Conservation (phyloP, 768 basidiomycete genomes). For the Termitomyces sp. region DNA sequence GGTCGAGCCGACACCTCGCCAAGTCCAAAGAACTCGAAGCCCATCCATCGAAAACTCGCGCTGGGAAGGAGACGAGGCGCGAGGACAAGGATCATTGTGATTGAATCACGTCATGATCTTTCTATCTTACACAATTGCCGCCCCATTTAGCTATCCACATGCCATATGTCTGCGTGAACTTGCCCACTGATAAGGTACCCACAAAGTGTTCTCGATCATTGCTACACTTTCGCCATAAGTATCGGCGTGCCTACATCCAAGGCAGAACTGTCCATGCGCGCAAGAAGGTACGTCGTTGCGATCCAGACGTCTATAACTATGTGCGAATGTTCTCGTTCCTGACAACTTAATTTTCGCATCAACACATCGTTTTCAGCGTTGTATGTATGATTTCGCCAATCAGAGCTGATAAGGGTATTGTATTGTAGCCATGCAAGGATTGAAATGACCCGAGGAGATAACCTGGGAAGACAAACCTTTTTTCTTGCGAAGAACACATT, state of each 20-base stretch:
- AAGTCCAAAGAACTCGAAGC: background rate
- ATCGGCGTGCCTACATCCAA: background rate
- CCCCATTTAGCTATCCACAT: background rate
- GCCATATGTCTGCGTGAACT: background rate
- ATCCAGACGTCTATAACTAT: background rate
- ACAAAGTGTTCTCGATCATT: background rate
- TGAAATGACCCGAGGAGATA: background rate
- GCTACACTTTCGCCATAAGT: background rate
- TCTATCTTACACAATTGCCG: background rate
- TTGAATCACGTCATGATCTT: background rate
- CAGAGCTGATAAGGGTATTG: background rate
- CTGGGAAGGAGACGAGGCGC: background rate
- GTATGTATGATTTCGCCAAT: background rate
- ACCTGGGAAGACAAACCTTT: background rate
- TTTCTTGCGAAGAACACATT: background rate
- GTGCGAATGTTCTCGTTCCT: background rate
- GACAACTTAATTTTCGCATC: background rate
- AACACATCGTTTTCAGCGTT: background rate
- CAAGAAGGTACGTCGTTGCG: no score
- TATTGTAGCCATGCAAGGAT: background rate
- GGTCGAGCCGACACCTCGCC: no score
- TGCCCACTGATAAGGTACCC: background rate
- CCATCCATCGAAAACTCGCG: background rate
- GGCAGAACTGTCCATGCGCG: background rate
- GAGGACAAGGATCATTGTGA: background rate